Conservation (phyloP, 2,329 filamentous ascomycete species). For the Rutstroemia sp. region DNA sequence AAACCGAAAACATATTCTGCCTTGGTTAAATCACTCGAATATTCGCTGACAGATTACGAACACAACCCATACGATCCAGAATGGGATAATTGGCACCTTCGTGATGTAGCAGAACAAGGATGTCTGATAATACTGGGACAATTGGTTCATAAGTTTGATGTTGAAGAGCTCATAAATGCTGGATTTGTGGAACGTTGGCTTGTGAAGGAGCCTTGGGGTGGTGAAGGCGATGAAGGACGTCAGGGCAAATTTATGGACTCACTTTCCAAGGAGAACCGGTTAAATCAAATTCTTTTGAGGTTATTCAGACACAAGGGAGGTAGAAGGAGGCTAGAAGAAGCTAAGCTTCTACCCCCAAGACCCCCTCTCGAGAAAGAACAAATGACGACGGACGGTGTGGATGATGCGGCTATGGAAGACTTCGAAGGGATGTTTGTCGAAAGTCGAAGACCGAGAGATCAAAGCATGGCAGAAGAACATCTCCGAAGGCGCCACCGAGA, state of each 20-base stretch:
- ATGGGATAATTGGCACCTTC: conserved; percentile 56
- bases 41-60: conserved; percentile 43
- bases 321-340: conserved; percentile 22
- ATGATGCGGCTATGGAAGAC: conserved; percentile 38
- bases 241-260: conserved; percentile 42
- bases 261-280: conserved; percentile 17
- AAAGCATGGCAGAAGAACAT: conserved; percentile 60
- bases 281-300: conserved; percentile 41
- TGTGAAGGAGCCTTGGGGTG: conserved; percentile 63
- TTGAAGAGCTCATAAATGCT: conserved; percentile 51
- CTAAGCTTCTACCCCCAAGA: conserved; percentile 21
- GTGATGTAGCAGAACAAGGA: conserved; percentile 54
- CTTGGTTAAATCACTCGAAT: conserved; percentile 52
- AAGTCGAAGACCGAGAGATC: conserved; percentile 37
- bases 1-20: conserved; percentile 34
- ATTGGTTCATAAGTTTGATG: conserved; percentile 48
- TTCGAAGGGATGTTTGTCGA: conserved; percentile 26
- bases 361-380: conserved; percentile 9
- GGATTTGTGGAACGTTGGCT: conserved; percentile 68
- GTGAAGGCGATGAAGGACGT: conserved; percentile 43
- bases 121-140: conserved; percentile 43
- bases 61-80: conserved; percentile 46
- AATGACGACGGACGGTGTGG: conserved; percentile 41
- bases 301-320: conserved; percentile 25
- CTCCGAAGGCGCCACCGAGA: conserved; percentile 71